Base-by-base conservation (phyloP, 176 grass and related monocot genomes). In the Oropetium thomaeum region DNA sequence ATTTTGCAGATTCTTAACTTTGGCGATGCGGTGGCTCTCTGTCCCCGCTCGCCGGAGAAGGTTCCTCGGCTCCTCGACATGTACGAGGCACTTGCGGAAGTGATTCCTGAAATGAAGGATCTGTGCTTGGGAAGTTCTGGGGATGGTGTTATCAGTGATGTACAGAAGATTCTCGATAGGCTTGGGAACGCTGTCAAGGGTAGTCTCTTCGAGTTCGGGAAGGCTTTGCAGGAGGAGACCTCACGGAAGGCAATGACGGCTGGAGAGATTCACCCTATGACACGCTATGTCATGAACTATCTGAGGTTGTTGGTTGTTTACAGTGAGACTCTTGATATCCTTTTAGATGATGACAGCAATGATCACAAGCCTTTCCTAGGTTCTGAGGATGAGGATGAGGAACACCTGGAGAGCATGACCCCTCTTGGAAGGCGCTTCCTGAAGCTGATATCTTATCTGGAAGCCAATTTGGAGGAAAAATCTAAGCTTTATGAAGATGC, bases 221-320 rank as follows among this genome's bases (percentile, higher is more conserved):
- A 87, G 57, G 87, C 86, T 64, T 75, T 98, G 40, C 86, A 93
- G 81, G 78, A 67, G 70, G 95, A 98, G 67, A 70, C 83, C 20
- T 93, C 95, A 23, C 52, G 91, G 30, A 94, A 72, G 84, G 79
- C 84, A 3, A 97, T 90, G 79, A 67, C 70, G 22, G 83, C 80
- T 35, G 91, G 91, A 53, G 91, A 92, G 34, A 93, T 93, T 76
- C 95, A 98, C 71, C 95, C 95, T 1, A 74, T 98, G 77, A 93
- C 95, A 37, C 91, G 88, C 70, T 98, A 98, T 69, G 95, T 98
- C 34, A 92, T 98, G 91, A 98, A 98, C 74, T 98, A 94, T 85
- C 76, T 89, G 61, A 88, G 86, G 69, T 71, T 93, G 31, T 43
- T 98, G 55, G 88, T 91, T 49, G 95, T 89, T 85, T 98, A 93